Evolutionary conservation across 2,329 filamentous ascomycete genomes (phyloP), one percentile per base, ranked within the genome.

Genomic region (Neocucurbitaria cava): DNA sequence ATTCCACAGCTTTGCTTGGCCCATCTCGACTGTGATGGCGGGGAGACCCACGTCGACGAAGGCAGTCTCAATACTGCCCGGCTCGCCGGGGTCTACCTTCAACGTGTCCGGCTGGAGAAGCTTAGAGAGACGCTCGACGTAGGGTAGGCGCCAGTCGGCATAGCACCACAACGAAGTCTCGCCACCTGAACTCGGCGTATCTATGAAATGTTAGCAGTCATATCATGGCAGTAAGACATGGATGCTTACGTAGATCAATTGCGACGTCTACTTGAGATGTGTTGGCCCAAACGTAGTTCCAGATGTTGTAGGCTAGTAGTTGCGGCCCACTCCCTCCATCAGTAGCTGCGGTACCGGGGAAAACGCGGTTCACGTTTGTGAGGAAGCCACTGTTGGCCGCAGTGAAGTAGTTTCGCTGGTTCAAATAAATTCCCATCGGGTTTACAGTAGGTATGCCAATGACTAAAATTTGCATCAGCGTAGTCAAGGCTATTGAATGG

Each of bases 361-460:
- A 73, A 11, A 74, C 68, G 35, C 71, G 70, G 35, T 77, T 77
- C 2, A 76, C 65, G 49, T 77, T 76, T 3, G 65, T 71, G 11
- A 71, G 58, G 24, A 60, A 70, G 21, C 70, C 70, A 7, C 64
- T 64, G 30, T 61, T 58, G 10, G 62, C 48, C 8, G 72, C 56
- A 21, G 73, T 73, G 58, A 70, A 76, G 63, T 74, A 76, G 58
- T 76, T 76, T 17, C 74, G 65, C 53, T 77, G 73, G 52, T 76
- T 77, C 21, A 77, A 50, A 39, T 76, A 75, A 50, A 75, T 77
- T 5, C 75, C 75, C 52, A 74, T 70, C 1, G 74, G 72, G 41
- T 77, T 78, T 17, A 76, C 61, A 2, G 75, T 77, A 0, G 75
- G 75, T 4, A 78, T 67, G 9, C 72, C 75, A 42, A 77, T 77